Evolutionary conservation across 306 rosid genomes (phyloP).

Genomic region (Geum urbanum): DNA sequence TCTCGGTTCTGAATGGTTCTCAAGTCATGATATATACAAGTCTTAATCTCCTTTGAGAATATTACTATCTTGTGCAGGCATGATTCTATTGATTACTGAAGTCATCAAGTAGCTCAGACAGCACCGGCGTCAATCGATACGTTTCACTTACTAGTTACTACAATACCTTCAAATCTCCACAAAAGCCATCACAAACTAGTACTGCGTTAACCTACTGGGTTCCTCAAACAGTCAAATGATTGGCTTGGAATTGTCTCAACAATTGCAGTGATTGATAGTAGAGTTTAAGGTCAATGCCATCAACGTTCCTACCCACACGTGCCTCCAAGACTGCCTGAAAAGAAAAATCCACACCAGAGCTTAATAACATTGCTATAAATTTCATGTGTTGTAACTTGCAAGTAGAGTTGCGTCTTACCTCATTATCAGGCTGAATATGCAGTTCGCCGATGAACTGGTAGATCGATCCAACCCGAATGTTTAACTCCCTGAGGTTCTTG

Average conservation of each 20-base stretch:
- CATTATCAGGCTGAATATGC: conserved; percentile 51
- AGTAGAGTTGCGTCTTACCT: conserved; percentile 40
- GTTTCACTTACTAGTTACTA: not conserved
- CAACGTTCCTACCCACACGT: conserved; percentile 75
- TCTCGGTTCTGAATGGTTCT: not conserved
- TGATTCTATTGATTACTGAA: not conserved
- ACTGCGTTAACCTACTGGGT: conserved; percentile 26
- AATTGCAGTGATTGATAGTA: conserved; percentile 72
- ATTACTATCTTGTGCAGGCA: not conserved
- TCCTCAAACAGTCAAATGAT: conserved; percentile 32
- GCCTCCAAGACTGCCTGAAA: conserved; percentile 72
- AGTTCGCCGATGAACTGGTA: conserved; percentile 88
- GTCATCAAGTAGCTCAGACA: not conserved
- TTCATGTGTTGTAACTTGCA: conserved; percentile 9
- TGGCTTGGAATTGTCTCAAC: conserved; percentile 63
- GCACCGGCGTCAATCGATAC: not conserved
- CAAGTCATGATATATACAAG: not conserved
- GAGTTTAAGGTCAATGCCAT: conserved; percentile 86
- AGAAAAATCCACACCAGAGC: conserved; percentile 17
- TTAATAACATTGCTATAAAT: conserved; percentile 8
- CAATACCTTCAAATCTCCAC: conserved; percentile 2
- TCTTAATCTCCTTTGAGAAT: not conserved
- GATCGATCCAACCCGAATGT: conserved; percentile 57
- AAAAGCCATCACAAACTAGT: not conserved
- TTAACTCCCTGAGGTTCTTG: conserved; percentile 55